A percentile compares a stretch with the other conserved stretches of the same genome.
Evolutionary conservation across 2,329 filamentous ascomycete species (phyloP).

Genomic region (Neoarthrinium moseri): DNA sequence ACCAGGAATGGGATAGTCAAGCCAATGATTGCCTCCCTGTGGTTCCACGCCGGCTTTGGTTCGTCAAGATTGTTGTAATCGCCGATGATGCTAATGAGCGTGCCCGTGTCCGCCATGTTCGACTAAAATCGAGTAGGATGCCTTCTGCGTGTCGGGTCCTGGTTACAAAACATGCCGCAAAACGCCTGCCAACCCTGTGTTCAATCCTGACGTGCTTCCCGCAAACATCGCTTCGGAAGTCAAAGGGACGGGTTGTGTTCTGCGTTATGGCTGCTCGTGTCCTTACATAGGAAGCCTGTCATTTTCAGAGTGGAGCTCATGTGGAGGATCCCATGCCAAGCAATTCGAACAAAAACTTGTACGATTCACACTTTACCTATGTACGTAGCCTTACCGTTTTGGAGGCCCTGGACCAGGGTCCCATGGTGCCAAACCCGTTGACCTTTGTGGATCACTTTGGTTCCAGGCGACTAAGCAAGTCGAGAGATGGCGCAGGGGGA

Average conservation of each 20-base stretch:
- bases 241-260: too few species aligned
- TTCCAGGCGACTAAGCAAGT: too few species aligned
- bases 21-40: constrained; percentile 4
- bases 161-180: too few species aligned
- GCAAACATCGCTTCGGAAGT: too few species aligned
- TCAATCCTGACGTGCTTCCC: too few species aligned
- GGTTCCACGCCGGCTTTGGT: constrained; percentile 18
- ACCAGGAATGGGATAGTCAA: constrained; percentile 5
- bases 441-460: not conserved
- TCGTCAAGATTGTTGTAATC: constrained; percentile 19
- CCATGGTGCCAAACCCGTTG: not conserved
- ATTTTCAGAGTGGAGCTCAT: too few species aligned
- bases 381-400: not conserved
- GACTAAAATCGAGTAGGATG: not conserved
- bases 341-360: too few species aligned
- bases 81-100: constrained; percentile 13
- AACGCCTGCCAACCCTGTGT: constrained; percentile 4
- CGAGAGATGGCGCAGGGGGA: too few species aligned
- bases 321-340: too few species aligned
- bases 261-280: too few species aligned
- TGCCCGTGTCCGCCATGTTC: constrained; percentile 4
- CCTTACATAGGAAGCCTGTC: too few species aligned
- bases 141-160: not conserved
- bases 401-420: not conserved
- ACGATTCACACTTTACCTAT: too few species aligned